A percentile compares a stretch with the other conserved stretches of the same genome.
Conservation (phyloP, 495 filamentous ascomycete genomes). For the Penicillium longicatenatum region DNA sequence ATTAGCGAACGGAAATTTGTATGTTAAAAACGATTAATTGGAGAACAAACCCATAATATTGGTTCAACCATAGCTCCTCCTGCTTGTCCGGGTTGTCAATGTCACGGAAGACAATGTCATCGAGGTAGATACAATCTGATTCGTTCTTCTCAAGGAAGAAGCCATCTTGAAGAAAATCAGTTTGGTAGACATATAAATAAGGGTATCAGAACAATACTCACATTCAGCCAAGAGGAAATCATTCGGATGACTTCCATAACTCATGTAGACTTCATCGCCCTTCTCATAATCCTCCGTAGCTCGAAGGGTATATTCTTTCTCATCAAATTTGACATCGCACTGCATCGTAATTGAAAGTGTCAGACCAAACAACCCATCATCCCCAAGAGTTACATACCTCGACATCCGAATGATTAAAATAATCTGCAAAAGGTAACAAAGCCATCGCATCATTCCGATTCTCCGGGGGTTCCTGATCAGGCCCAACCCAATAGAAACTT, state of each 20-base stretch:
- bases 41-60: constrained; percentile 60
- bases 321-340: constrained; percentile 65
- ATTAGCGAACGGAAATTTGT: background rate
- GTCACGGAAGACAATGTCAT: constrained; percentile 62
- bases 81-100: constrained; percentile 45
- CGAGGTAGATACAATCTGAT: constrained; percentile 68
- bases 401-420: constrained; percentile 77
- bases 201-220: constrained; percentile 24
- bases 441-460: constrained; percentile 73
- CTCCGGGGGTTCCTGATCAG: constrained; percentile 50
- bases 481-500: constrained; percentile 72
- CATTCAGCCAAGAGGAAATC: constrained; percentile 82
- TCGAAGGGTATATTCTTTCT: constrained; percentile 61
- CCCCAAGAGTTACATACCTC: constrained; percentile 31
- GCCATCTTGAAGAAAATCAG: constrained; percentile 53
- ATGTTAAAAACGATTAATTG: constrained; percentile 1
- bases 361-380: background rate
- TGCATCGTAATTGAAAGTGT: constrained; percentile 14
- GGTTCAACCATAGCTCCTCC: constrained; percentile 53
- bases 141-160: constrained; percentile 70
- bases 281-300: constrained; percentile 54
- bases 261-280: constrained; percentile 77
- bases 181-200: background rate
- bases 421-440: constrained; percentile 81
- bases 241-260: constrained; percentile 78